Conservation (phyloP, 257 asterid genomes). For the Salvia hispanica region DNA sequence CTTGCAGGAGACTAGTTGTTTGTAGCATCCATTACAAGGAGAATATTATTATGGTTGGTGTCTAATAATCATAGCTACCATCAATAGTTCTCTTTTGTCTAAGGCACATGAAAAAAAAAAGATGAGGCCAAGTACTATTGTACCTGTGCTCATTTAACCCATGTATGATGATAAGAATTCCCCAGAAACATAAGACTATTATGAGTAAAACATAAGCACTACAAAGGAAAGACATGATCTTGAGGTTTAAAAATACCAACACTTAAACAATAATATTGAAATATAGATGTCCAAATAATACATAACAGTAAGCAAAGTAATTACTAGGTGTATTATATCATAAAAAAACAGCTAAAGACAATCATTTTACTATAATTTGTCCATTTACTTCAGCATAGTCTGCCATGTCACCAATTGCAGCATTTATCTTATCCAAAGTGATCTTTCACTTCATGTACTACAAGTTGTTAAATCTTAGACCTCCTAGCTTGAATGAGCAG, state of each 20-base stretch:
- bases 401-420: constrained; percentile 86
- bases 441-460: constrained; percentile 96
- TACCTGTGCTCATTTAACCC: constrained; percentile 99
- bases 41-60: constrained; percentile 18
- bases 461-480: constrained; percentile 36
- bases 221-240: too few relatives aligned
- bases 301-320: too few relatives aligned
- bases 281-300: too few relatives aligned
- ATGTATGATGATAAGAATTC: constrained; percentile 83
- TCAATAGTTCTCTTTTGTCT: constrained; percentile 7
- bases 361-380: too few relatives aligned
- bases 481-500: constrained; percentile 18
- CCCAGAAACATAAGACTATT: constrained; percentile 56
- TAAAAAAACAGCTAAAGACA: too few relatives aligned
- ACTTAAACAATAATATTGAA: too few relatives aligned
- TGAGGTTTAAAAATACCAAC: too few relatives aligned
- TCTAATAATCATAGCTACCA: constrained; percentile 23
- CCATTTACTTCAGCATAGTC: constrained; percentile 82
- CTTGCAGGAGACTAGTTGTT: constrained; percentile 68
- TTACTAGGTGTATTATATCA: too few relatives aligned
- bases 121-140: constrained; percentile 3
- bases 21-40: constrained; percentile 85
- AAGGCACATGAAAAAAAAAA: constrained; percentile 13
- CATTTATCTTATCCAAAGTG: constrained; percentile 86
- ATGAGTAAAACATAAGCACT: constrained; percentile 22